These are phyloP conservation scores for Termitomyces titanicus DNA, from an alignment of 768 basidiomycete genomes.

Conservation along the genomic window DNA sequence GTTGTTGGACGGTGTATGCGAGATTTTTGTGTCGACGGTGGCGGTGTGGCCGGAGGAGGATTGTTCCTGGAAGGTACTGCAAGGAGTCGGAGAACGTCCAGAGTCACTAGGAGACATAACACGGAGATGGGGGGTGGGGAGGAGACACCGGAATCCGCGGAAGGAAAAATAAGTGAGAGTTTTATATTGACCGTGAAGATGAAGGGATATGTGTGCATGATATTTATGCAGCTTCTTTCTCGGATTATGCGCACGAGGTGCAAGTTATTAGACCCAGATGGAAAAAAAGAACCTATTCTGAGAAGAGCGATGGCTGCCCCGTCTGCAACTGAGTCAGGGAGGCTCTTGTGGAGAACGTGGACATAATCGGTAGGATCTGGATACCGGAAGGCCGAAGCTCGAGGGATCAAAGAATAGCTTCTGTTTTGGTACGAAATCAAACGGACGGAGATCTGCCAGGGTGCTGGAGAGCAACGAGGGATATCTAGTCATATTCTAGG, in stretches of 20 bases:
- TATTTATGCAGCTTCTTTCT: constrained; percentile 1
- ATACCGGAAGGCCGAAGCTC: not conserved
- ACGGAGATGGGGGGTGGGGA: not conserved
- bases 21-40: not conserved
- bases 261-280: not conserved
- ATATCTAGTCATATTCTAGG: too few species aligned
- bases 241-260: constrained; percentile 5
- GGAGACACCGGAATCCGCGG: not conserved
- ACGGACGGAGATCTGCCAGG: not conserved
- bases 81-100: constrained; percentile 15
- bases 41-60: constrained; percentile 9
- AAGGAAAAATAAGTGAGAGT: not conserved
- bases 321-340: not conserved
- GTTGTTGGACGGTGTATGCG: constrained; percentile 1
- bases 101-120: constrained; percentile 16
- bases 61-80: constrained; percentile 20
- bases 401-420: not conserved
- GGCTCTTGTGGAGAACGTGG: constrained; percentile 7
- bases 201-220: constrained; percentile 1
- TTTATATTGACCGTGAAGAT: not conserved
- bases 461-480: not conserved
- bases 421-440: not conserved
- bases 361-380: constrained; percentile 1
- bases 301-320: not conserved
- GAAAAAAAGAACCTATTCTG: not conserved